Percentiles rank a stretch among this genome's conserved stretches.
Conservation (phyloP, 192 early-diverging fungal species). For the Ramicandelaber brevisporus region DNA sequence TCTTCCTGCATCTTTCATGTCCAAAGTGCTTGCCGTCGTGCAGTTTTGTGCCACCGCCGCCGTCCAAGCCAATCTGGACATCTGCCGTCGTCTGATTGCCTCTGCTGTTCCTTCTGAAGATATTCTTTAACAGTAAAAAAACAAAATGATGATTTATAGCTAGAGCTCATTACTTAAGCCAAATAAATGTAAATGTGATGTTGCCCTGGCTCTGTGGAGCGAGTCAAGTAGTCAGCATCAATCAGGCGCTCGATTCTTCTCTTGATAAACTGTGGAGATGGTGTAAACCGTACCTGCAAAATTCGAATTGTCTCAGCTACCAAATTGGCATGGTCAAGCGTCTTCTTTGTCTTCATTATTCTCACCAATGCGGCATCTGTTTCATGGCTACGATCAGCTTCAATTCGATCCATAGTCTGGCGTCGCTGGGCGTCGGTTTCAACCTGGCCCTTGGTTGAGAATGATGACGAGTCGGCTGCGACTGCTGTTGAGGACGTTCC, state of each 20-base stretch:
- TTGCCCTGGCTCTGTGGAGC: slow-evolving; percentile 32
- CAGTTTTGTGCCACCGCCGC: too few relatives aligned
- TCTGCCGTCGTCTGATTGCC: too few relatives aligned
- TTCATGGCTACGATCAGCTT: slow-evolving; percentile 64
- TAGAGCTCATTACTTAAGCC: too few relatives aligned
- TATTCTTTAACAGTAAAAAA: too few relatives aligned
- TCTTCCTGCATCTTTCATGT: too few relatives aligned
- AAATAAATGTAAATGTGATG: slow-evolving; percentile 15
- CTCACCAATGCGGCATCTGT: slow-evolving; percentile 88
- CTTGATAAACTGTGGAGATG: slow-evolving; percentile 71
- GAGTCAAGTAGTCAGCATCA: slow-evolving; percentile 86
- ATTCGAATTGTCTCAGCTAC: slow-evolving; percentile 61
- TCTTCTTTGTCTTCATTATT: slow-evolving; percentile 87
- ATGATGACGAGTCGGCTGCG: background rate
- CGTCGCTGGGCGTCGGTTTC: slow-evolving; percentile 54
- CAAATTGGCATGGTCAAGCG: slow-evolving; percentile 66
- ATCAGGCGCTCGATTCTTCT: slow-evolving; percentile 84
- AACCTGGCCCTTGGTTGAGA: slow-evolving; percentile 11
- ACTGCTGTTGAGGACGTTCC: background rate
- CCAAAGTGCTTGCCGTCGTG: too few relatives aligned
- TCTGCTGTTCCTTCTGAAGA: too few relatives aligned
- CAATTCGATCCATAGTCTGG: slow-evolving; percentile 62
- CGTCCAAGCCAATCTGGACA: too few relatives aligned
- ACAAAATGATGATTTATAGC: too few relatives aligned
- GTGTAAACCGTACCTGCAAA: slow-evolving; percentile 52